Evolutionary conservation across 106 monocot genomes (phyloP).

Genomic region (Posidonia australis): DNA sequence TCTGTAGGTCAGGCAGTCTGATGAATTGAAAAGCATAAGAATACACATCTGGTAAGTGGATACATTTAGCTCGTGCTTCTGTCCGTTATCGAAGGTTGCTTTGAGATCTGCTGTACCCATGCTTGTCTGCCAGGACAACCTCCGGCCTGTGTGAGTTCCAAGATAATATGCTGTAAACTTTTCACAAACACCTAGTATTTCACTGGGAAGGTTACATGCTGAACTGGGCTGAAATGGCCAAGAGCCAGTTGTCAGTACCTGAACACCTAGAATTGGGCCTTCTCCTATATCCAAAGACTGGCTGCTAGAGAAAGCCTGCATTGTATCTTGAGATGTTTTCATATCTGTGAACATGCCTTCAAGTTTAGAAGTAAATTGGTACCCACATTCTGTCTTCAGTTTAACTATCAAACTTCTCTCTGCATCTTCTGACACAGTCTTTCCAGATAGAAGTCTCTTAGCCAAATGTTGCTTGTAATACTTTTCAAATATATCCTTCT

Average conservation of each 20-base stretch:
- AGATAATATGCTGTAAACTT: conserved; percentile 64
- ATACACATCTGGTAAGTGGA: conserved; percentile 97
- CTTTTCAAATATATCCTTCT: conserved; percentile 81
- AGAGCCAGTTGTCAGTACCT: conserved; percentile 80
- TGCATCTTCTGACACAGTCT: conserved; percentile 68
- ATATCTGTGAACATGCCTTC: conserved; percentile 85
- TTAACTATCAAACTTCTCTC: conserved; percentile 78
- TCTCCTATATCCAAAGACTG: conserved; percentile 34
- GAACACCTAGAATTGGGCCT: conserved; percentile 61
- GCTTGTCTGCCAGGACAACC: conserved; percentile 87
- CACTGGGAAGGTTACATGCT: conserved; percentile 70
- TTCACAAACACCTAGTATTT: conserved; percentile 69
- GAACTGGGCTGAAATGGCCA: conserved; percentile 73
- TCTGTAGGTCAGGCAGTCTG: conserved; percentile 47
- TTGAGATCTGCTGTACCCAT: conserved; percentile 92
- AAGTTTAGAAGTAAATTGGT: conserved; percentile 75
- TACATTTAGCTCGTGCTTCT: conserved; percentile 71
- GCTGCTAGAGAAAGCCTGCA: conserved; percentile 50
- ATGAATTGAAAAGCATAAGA: conserved; percentile 83
- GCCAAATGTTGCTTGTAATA: conserved; percentile 82
- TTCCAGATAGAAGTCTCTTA: conserved; percentile 59
- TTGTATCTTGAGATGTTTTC: conserved; percentile 69
- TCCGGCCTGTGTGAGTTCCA: conserved; percentile 81
- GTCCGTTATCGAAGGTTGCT: conserved; percentile 60
- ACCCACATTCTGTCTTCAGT: conserved; percentile 91